Evolutionary conservation across 352 stramenopile genomes (phyloP).

Genomic region (Pythium plurisporium): DNA sequence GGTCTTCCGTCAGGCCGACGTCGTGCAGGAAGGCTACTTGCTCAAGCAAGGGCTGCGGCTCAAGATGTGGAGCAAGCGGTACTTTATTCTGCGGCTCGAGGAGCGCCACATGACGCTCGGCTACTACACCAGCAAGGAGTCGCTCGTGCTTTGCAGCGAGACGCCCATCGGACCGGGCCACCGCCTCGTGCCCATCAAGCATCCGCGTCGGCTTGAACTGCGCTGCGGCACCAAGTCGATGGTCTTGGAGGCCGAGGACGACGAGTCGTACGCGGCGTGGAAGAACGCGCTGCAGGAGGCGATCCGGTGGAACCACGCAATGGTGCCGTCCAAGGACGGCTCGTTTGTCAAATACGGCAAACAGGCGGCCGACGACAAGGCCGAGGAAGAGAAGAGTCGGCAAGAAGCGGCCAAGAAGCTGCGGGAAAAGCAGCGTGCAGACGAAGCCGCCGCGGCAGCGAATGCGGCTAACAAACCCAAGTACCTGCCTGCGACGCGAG

Average conservation of each 20-base stretch:
- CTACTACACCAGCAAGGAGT: conserved; percentile 85
- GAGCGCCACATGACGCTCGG: conserved; percentile 86
- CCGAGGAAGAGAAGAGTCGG: conserved; percentile 64
- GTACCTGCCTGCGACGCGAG: conserved; percentile 64
- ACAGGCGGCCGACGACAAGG: conserved; percentile 65
- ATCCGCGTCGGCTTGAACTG: conserved; percentile 62
- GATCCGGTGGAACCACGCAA: conserved; percentile 84
- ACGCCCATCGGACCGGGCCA: conserved; percentile 78
- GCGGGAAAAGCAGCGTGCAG: conserved; percentile 64
- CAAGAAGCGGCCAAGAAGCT: conserved; percentile 71
- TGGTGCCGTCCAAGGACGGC: conserved; percentile 76
- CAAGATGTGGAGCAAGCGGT: conserved; percentile 78
- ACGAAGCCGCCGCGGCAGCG: conserved; percentile 52
- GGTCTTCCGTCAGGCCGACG: conserved; percentile 77
- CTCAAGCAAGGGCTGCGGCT: conserved; percentile 78
- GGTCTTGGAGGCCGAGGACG: conserved; percentile 67
- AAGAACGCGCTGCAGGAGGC: conserved; percentile 73
- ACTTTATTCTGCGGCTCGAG: conserved; percentile 84
- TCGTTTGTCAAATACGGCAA: conserved; percentile 79
- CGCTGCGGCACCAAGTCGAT: conserved; percentile 69
- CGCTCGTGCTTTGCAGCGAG: conserved; percentile 71
- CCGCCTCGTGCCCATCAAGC: conserved; percentile 45
- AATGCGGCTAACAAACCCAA: conserved; percentile 81
- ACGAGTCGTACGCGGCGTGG: conserved; percentile 51
- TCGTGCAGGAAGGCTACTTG: conserved; percentile 83